phyloP scores from a whole-genome alignment of 139 green algal genomes.

The Chlorella sp. region DNA sequence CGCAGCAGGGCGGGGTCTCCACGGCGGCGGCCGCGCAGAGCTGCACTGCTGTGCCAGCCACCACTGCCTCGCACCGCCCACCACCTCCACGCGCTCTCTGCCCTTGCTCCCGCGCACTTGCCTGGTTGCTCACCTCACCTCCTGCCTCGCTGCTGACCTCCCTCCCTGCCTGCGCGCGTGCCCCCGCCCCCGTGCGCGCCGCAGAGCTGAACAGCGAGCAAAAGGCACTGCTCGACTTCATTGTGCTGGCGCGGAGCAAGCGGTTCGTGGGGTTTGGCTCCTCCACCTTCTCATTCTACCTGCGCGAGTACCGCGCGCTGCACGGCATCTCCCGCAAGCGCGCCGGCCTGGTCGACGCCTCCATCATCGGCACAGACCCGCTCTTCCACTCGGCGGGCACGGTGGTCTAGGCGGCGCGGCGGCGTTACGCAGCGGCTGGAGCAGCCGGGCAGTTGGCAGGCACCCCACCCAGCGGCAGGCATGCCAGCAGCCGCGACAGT shows the following conservation, averaged over 20 bases:
- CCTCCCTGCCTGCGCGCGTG: background rate
- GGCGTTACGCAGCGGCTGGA: no score
- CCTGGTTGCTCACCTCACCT: background rate
- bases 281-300: slow-evolving; percentile 69
- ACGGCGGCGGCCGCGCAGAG: background rate
- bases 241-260: slow-evolving; percentile 57
- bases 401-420: no score
- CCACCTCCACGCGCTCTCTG: no score
- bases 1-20: no score
- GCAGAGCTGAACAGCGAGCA: slow-evolving; percentile 67
- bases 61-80: background rate
- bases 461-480: no score
- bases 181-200: background rate
- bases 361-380: slow-evolving; percentile 62
- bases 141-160: background rate
- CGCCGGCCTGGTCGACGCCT: slow-evolving; percentile 63
- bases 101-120: background rate
- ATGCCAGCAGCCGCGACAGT: no score
- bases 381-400: no score
- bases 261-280: slow-evolving; percentile 71
- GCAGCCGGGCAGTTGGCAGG: no score
- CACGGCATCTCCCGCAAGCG: slow-evolving; percentile 34
- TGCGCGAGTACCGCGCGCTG: slow-evolving; percentile 55
- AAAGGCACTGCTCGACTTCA: slow-evolving; percentile 70
- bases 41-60: background rate